Evolutionary conservation across 805 yeast species (phyloP).

Genomic region (Suhomyces canberraensis): DNA sequence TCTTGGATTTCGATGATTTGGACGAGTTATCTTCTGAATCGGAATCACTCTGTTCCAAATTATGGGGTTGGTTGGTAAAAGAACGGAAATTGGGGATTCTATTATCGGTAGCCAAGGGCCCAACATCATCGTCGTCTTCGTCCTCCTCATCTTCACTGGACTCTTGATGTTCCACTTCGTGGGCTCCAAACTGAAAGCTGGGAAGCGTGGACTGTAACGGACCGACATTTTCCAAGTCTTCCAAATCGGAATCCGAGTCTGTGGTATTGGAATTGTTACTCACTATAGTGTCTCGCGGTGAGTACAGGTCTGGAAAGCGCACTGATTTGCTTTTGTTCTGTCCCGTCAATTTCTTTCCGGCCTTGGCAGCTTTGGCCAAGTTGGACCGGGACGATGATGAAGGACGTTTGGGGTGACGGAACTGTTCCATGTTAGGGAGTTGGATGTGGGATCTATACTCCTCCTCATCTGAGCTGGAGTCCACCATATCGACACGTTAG

Average conservation of each 20-base stretch:
- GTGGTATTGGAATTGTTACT: slow-evolving; percentile 24
- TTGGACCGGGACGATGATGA: slow-evolving; percentile 14
- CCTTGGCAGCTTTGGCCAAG: slow-evolving; percentile 22
- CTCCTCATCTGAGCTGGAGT: slow-evolving; percentile 29
- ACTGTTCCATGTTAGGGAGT: slow-evolving; percentile 27
- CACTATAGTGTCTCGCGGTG: slow-evolving; percentile 24
- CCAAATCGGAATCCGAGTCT: slow-evolving; percentile 16
- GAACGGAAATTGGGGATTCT: slow-evolving; percentile 6
- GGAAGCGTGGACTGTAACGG: slow-evolving; percentile 17
- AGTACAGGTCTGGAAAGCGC: slow-evolving; percentile 26
- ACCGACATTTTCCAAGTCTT: slow-evolving; percentile 1
- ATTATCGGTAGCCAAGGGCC: not conserved
- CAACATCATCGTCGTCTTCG: not conserved
- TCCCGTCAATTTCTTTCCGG: slow-evolving; percentile 16
- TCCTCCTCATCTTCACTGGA: slow-evolving; percentile 12
- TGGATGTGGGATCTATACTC: slow-evolving; percentile 25
- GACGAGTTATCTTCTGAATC: slow-evolving; percentile 4
- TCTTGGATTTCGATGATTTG: not conserved
- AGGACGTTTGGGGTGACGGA: slow-evolving; percentile 15
- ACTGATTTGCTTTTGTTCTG: slow-evolving; percentile 16
- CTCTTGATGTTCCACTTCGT: slow-evolving; percentile 8
- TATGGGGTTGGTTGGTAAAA: slow-evolving; percentile 2
- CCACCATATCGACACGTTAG: too few relatives aligned
- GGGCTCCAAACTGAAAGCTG: slow-evolving; percentile 16
- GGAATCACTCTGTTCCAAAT: slow-evolving; percentile 4